Percentiles rank a stretch among this genome's conserved stretches.
Conservation (phyloP, 345 rosid species). For the Mercurialis annua region DNA sequence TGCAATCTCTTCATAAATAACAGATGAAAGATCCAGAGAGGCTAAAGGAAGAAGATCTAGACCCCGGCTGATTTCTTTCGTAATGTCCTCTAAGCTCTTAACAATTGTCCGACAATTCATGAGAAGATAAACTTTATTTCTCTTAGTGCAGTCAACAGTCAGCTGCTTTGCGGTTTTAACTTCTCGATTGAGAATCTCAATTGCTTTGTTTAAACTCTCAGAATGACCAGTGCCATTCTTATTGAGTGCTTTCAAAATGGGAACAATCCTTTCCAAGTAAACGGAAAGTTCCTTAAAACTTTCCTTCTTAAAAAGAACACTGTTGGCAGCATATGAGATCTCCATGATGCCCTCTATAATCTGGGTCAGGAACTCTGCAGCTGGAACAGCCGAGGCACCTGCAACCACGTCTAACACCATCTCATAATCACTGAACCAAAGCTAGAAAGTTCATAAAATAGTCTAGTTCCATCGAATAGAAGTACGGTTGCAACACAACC, state of each 20-base stretch:
- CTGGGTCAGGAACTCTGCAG: conserved; percentile 42
- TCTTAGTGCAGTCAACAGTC: conserved; percentile 41
- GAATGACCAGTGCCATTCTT: conserved; percentile 31
- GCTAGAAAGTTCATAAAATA: conserved; percentile 20
- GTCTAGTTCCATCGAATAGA: conserved; percentile 13
- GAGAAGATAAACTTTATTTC: conserved; percentile 60
- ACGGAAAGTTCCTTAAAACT: conserved; percentile 46
- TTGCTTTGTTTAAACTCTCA: conserved; percentile 42
- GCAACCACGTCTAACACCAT: conserved; percentile 42
- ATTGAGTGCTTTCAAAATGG: conserved; percentile 50
- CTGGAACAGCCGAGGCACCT: conserved; percentile 38
- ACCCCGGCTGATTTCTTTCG: conserved; percentile 52
- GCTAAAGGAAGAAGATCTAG: conserved; percentile 56
- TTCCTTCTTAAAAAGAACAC: conserved; percentile 49
- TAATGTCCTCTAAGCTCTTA: conserved; percentile 34
- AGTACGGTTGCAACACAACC: conserved; percentile 1
- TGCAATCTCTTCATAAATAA: conserved; percentile 38
- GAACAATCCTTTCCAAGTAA: conserved; percentile 49
- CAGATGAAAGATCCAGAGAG: conserved; percentile 48
- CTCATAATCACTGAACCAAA: conserved; percentile 13
- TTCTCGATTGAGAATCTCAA: conserved; percentile 52
- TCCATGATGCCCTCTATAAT: conserved; percentile 43
- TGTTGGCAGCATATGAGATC: conserved; percentile 29
- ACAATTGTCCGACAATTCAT: conserved; percentile 50
- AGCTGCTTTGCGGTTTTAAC: conserved; percentile 47